Conservation (phyloP, 1,284 basidiomycete species). For the Cryptococcus maquisensis region DNA sequence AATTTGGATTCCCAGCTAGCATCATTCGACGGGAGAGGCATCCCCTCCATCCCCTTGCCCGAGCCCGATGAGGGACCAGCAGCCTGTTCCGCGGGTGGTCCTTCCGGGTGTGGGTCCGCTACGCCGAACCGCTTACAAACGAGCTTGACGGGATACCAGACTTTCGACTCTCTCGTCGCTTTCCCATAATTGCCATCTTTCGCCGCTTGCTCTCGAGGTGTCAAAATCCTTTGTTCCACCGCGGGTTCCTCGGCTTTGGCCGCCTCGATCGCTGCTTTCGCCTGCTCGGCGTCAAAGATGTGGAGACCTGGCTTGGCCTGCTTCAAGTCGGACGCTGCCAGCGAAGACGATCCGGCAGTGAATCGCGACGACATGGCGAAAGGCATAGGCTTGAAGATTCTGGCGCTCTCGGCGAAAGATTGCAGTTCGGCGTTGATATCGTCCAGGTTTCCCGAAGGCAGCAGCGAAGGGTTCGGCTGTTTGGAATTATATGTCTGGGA, state of each 20-base stretch:
- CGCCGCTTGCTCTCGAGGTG: slow-evolving; percentile 75
- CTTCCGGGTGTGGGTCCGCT: slow-evolving; percentile 68
- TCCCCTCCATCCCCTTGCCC: slow-evolving; percentile 1
- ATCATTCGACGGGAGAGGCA: slow-evolving; percentile 30
- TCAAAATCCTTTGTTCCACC: slow-evolving; percentile 50
- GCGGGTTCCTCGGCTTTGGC: slow-evolving; percentile 48
- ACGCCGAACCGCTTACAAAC: slow-evolving; percentile 94
- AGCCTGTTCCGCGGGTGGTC: slow-evolving; percentile 23
- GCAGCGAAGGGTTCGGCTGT: slow-evolving; percentile 52
- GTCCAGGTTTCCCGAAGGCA: slow-evolving; percentile 59
- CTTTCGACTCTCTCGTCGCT: slow-evolving; percentile 67
- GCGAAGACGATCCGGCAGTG: slow-evolving; percentile 64
- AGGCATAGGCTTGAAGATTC: slow-evolving; percentile 85
- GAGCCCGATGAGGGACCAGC: slow-evolving; percentile 2
- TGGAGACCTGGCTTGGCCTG: slow-evolving; percentile 68
- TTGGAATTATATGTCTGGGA: slow-evolving; percentile 59
- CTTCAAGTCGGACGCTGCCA: slow-evolving; percentile 53
- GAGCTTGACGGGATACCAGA: slow-evolving; percentile 75
- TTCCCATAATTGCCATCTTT: slow-evolving; percentile 79
- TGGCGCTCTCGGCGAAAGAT: slow-evolving; percentile 81
- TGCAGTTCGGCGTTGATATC: slow-evolving; percentile 75
- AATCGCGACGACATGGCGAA: slow-evolving; percentile 92
- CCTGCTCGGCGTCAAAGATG: slow-evolving; percentile 53
- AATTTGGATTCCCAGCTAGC: slow-evolving; percentile 41
- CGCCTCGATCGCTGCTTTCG: slow-evolving; percentile 28